phyloP scores from a whole-genome alignment of 2,329 filamentous ascomycete species.

The Ceratocystis eucalypticola region DNA sequence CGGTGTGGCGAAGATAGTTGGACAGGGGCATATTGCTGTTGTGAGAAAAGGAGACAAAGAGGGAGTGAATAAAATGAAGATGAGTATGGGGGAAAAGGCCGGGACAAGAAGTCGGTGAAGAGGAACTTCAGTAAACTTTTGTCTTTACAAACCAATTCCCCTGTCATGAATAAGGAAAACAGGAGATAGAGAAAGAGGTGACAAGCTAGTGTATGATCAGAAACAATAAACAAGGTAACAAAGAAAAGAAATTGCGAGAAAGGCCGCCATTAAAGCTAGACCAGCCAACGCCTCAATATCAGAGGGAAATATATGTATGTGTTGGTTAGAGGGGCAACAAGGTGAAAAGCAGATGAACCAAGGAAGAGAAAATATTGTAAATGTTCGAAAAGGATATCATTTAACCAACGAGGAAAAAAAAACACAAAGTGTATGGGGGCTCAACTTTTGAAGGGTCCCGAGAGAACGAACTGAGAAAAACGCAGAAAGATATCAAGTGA shows the following conservation, averaged over 20 bases:
- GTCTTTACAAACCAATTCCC: neutral
- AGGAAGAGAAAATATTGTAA: slow-evolving; percentile 9
- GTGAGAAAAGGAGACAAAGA: slow-evolving; percentile 18
- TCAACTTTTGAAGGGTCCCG: slow-evolving; percentile 15
- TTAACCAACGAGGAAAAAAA: slow-evolving; percentile 20
- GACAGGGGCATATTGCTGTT: slow-evolving; percentile 18
- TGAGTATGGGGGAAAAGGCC: slow-evolving; percentile 11
- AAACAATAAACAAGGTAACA: neutral
- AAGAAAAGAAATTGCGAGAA: slow-evolving; percentile 11
- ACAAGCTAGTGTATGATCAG: slow-evolving; percentile 3
- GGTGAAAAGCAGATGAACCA: neutral
- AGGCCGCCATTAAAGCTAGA: slow-evolving; percentile 3
- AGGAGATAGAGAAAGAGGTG: slow-evolving; percentile 12
- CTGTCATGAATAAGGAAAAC: slow-evolving; percentile 15
- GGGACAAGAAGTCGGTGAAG: slow-evolving; percentile 1
- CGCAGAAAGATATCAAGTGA: neutral
- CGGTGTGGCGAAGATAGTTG: neutral
- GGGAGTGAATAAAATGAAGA: neutral
- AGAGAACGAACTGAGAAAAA: slow-evolving; percentile 9
- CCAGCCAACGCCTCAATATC: neutral
- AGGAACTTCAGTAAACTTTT: neutral
- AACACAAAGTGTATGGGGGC: slow-evolving; percentile 18
- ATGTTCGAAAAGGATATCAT: slow-evolving; percentile 18
- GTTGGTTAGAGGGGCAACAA: neutral
- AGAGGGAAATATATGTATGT: slow-evolving; percentile 3